A percentile compares a stretch with the other conserved stretches of the same genome.
Conservation (phyloP, 805 yeast genomes). For the Yamadazyma endophytica region DNA sequence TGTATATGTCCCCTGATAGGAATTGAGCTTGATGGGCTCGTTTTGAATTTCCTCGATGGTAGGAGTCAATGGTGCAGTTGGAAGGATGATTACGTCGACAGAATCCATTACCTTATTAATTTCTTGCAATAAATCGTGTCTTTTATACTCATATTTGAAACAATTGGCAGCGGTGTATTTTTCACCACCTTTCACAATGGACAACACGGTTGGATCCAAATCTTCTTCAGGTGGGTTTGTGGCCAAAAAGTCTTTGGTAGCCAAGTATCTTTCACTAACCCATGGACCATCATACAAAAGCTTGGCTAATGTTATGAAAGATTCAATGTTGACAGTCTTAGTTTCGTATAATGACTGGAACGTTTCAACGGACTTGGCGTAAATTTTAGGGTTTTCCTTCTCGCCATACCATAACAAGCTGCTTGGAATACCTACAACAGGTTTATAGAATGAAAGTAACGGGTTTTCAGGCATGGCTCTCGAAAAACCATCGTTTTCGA, state of each 20-base stretch:
- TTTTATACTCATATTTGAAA: conserved; percentile 80
- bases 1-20: conserved; percentile 97
- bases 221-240: conserved; percentile 65
- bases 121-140: conserved; percentile 72
- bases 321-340: conserved; percentile 64
- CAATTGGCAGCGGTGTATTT: conserved; percentile 77
- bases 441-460: conserved; percentile 51
- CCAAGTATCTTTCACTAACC: conserved; percentile 94
- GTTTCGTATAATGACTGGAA: conserved; percentile 37
- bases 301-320: conserved; percentile 74
- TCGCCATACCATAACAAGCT: conserved; percentile 79
- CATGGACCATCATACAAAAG: conserved; percentile 97
- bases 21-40: conserved; percentile 81
- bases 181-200: conserved; percentile 76
- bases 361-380: conserved; percentile 52
- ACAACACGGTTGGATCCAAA: conserved; percentile 78
- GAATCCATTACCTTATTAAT: conserved; percentile 51
- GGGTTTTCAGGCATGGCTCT: conserved; percentile 71
- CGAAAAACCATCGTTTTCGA: conserved; percentile 70
- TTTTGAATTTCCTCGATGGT: conserved; percentile 63
- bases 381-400: conserved; percentile 67
- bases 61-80: conserved; percentile 93
- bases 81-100: conserved; percentile 78
- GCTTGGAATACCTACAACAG: conserved; percentile 74
- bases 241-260: conserved; percentile 67